A percentile compares a stretch with the other conserved stretches of the same genome.
Evolutionary conservation across 495 filamentous ascomycete genomes (phyloP).

Genomic region (Glutinoglossum americanum): DNA sequence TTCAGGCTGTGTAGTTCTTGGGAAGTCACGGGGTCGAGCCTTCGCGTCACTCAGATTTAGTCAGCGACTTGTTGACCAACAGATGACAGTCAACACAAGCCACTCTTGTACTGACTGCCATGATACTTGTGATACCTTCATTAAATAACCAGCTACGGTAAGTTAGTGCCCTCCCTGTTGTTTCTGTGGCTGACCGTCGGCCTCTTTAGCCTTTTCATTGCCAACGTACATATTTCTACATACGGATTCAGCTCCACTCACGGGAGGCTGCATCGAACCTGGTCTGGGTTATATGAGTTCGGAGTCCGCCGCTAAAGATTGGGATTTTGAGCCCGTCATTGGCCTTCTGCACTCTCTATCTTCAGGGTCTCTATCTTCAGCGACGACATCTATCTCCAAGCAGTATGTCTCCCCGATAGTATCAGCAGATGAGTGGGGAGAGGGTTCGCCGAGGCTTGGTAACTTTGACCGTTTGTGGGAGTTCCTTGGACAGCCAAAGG

Average conservation of each 20-base stretch:
- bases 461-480: conserved; percentile 23
- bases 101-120: not conserved
- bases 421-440: not conserved
- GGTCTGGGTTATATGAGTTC: not conserved
- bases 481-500: conserved; percentile 16
- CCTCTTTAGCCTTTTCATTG: not conserved
- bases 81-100: not conserved
- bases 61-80: not conserved
- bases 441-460: conserved; percentile 13
- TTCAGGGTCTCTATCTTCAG: not conserved
- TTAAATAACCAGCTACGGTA: not conserved
- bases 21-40: no score
- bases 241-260: not conserved
- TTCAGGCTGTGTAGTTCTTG: no score
- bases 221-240: not conserved
- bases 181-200: not conserved
- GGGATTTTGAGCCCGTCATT: conserved; percentile 4
- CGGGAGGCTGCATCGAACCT: not conserved
- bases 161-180: not conserved
- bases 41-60: no score
- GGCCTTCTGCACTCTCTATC: conserved; percentile 1
- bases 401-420: not conserved
- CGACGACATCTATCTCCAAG: not conserved
- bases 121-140: not conserved
- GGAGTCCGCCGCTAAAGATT: not conserved